Evolutionary conservation across 495 filamentous ascomycete genomes (phyloP).

Genomic region (Venustampulla echinocandica): DNA sequence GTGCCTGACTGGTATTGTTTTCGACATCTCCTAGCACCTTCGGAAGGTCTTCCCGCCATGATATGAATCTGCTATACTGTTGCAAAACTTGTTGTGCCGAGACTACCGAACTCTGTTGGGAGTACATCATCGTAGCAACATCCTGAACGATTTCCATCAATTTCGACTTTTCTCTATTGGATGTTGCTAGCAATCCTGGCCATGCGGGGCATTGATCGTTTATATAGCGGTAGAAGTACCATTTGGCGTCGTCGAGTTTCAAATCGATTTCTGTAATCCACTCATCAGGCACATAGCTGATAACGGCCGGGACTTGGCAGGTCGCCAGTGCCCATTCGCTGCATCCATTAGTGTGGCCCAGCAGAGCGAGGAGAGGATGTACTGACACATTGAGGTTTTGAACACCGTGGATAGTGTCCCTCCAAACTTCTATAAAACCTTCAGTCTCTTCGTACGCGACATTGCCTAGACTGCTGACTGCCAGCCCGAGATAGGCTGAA

Average conservation of each 20-base stretch:
- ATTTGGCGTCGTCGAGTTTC: constrained; percentile 12
- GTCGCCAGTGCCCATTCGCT: constrained; percentile 25
- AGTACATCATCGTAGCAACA: constrained; percentile 26
- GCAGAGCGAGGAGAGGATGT: not conserved
- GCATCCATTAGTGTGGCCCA: constrained; percentile 5
- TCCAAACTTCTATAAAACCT: constrained; percentile 15
- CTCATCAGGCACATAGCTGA: constrained; percentile 1
- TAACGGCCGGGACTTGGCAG: constrained; percentile 14
- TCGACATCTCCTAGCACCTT: constrained; percentile 21
- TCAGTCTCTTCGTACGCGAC: constrained; percentile 5
- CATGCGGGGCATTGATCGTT: constrained; percentile 14
- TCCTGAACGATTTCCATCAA: constrained; percentile 29
- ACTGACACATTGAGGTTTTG: constrained; percentile 22
- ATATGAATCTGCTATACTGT: constrained; percentile 23
- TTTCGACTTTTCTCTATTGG: constrained; percentile 24
- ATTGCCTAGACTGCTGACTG: constrained; percentile 11
- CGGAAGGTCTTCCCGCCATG: constrained; percentile 28
- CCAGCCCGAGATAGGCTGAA: constrained; percentile 27
- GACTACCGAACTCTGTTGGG: constrained; percentile 19
- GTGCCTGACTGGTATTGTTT: constrained; percentile 19
- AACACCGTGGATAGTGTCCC: constrained; percentile 17
- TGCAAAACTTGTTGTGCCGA: constrained; percentile 23
- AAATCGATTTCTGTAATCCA: constrained; percentile 10
- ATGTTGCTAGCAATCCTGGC: constrained; percentile 17
- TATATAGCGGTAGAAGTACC: constrained; percentile 19